Conservation (phyloP, 23 red algal species). For the Gracilariopsis chorda region DNA sequence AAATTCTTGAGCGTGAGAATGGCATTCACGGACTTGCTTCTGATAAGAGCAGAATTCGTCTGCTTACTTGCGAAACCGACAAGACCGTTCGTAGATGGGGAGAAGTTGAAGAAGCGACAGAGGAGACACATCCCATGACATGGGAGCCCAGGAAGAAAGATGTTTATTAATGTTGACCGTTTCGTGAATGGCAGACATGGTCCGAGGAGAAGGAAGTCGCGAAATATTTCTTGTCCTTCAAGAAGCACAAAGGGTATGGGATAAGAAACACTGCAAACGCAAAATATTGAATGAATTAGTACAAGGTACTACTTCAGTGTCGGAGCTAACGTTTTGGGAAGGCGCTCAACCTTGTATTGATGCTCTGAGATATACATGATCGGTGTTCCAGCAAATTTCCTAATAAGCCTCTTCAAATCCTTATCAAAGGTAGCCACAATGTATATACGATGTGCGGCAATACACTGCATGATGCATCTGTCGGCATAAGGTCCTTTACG, state of each 20-base stretch:
- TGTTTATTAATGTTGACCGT: too few species aligned
- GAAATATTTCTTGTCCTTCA: too few species aligned
- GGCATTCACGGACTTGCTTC: slow-evolving; percentile 60
- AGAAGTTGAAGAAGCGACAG: slow-evolving; percentile 52
- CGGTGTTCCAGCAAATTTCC: slow-evolving; percentile 87
- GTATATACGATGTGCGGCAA: slow-evolving; percentile 73
- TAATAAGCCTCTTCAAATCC: slow-evolving; percentile 76
- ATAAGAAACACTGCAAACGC: not conserved
- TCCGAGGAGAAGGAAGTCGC: too few species aligned
- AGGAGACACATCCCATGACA: slow-evolving; percentile 47
- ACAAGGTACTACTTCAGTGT: slow-evolving; percentile 5
- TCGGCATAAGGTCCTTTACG: slow-evolving; percentile 96
- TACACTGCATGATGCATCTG: slow-evolving; percentile 84
- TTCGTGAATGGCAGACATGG: too few species aligned
- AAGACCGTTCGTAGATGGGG: slow-evolving; percentile 80
- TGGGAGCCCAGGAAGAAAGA: too few species aligned
- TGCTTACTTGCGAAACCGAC: slow-evolving; percentile 81
- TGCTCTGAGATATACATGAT: slow-evolving; percentile 94
- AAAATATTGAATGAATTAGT: too few species aligned
- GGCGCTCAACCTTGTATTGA: slow-evolving; percentile 83
- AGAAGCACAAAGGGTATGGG: not conserved
- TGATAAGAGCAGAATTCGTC: slow-evolving; percentile 48
- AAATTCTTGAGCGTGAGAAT: slow-evolving; percentile 53
- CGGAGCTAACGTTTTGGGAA: slow-evolving; percentile 68
- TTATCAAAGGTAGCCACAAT: slow-evolving; percentile 91